Conservation (phyloP, 2,329 filamentous ascomycete species). For the Calonectria hawksworthii region DNA sequence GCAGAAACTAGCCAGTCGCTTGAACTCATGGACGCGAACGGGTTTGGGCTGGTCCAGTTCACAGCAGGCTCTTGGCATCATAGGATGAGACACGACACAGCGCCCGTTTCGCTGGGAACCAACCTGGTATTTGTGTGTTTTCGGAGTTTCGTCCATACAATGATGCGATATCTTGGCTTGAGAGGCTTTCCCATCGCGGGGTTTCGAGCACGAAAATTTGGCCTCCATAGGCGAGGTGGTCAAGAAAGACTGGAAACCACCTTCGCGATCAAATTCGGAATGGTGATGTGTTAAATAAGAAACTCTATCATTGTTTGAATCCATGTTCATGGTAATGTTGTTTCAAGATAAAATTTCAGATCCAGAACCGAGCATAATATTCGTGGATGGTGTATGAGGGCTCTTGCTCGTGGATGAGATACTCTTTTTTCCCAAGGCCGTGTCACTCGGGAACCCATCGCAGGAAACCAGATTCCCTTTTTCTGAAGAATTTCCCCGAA, state of each 20-base stretch:
- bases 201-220: conserved; percentile 14
- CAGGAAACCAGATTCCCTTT: conserved; percentile 34
- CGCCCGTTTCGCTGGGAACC: conserved; percentile 13
- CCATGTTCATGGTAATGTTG: not conserved
- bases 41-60: conserved; percentile 50
- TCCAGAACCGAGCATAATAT: not conserved
- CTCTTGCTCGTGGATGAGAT: not conserved
- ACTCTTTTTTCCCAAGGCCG: not conserved
- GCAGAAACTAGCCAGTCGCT: conserved; percentile 48
- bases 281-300: conserved; percentile 10
- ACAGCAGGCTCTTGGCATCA: conserved; percentile 48
- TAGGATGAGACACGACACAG: conserved; percentile 36
- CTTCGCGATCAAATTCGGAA: conserved; percentile 43
- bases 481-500: conserved; percentile 35
- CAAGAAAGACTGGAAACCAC: conserved; percentile 9
- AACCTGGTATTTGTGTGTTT: not conserved
- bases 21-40: conserved; percentile 48
- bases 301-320: not conserved
- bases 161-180: conserved; percentile 11
- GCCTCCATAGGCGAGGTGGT: conserved; percentile 17
- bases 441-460: not conserved
- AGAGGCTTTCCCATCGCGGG: conserved; percentile 6
- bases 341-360: too few relatives aligned
- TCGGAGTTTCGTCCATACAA: conserved; percentile 17
- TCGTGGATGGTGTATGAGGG: not conserved